Evolutionary conservation across 2,329 filamentous ascomycete species (phyloP).

Genomic region (Endoconidiophora laricicola): DNA sequence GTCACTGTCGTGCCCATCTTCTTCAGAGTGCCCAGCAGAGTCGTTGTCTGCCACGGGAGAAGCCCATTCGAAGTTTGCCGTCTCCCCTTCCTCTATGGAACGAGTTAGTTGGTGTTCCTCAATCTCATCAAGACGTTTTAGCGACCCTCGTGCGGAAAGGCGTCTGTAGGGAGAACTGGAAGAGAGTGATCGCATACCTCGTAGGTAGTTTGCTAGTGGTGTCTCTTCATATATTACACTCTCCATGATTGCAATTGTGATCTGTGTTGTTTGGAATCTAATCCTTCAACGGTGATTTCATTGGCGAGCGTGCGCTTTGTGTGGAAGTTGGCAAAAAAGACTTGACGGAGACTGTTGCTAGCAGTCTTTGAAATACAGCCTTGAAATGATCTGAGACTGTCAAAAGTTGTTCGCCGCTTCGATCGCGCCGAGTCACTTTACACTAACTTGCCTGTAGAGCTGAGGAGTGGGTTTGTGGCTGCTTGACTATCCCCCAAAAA

Average conservation of each 20-base stretch:
- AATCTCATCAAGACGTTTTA: background rate
- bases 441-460: no score
- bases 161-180: background rate
- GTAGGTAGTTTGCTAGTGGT: conserved; percentile 75
- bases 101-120: conserved; percentile 11
- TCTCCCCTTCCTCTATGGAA: conserved; percentile 32
- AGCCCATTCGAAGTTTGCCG: conserved; percentile 31
- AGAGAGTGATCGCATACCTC: conserved; percentile 44
- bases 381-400: no score
- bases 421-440: no score
- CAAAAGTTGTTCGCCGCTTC: no score
- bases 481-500: no score
- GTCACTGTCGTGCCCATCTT: conserved; percentile 18
- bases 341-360: no score
- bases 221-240: conserved; percentile 72
- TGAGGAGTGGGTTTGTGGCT: no score
- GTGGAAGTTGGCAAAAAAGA: background rate
- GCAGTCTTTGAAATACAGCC: no score
- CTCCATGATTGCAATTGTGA: conserved; percentile 44
- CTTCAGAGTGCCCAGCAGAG: conserved; percentile 17
- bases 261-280: conserved; percentile 1
- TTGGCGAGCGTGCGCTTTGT: background rate
- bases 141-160: background rate
- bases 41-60: conserved; percentile 21
- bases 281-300: conserved; percentile 2